Conservation (phyloP, 768 basidiomycete genomes). For the Lactarius hatsudake region DNA sequence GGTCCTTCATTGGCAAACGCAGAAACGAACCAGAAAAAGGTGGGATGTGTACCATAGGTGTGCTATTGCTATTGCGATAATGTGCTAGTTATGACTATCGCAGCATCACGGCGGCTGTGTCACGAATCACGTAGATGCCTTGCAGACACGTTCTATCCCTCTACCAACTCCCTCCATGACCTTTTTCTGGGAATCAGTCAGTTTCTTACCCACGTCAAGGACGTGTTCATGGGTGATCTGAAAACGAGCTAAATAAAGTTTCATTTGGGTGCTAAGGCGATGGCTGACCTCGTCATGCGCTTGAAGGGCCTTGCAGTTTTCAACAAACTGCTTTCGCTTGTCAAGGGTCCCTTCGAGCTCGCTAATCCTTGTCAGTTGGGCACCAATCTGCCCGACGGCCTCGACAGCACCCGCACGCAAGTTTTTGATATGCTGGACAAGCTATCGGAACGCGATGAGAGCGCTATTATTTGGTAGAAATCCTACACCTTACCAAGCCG, state of each 20-base stretch:
- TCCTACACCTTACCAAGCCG: constrained; percentile 50
- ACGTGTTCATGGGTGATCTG: constrained; percentile 68
- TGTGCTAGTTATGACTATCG: neutral
- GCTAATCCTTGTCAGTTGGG: constrained; percentile 45
- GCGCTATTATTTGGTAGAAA: constrained; percentile 7
- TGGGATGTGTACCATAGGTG: neutral
- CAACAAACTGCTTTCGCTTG: constrained; percentile 49
- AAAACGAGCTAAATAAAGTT: neutral
- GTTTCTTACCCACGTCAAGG: constrained; percentile 56
- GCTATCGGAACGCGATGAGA: constrained; percentile 39
- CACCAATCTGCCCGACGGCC: constrained; percentile 58
- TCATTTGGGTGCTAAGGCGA: neutral
- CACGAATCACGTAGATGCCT: constrained; percentile 33
- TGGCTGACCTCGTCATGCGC: constrained; percentile 37
- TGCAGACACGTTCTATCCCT: constrained; percentile 56
- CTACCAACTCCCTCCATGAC: constrained; percentile 69
- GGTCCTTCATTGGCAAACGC: neutral
- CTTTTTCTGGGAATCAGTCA: constrained; percentile 68
- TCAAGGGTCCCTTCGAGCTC: constrained; percentile 55
- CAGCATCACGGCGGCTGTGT: neutral
- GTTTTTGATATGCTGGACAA: constrained; percentile 63
- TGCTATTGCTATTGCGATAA: neutral
- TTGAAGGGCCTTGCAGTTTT: constrained; percentile 46
- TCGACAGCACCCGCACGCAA: constrained; percentile 52
- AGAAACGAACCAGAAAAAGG: too few relatives aligned